Base-by-base conservation (phyloP, 805 yeast genomes). In the Candida takata region DNA sequence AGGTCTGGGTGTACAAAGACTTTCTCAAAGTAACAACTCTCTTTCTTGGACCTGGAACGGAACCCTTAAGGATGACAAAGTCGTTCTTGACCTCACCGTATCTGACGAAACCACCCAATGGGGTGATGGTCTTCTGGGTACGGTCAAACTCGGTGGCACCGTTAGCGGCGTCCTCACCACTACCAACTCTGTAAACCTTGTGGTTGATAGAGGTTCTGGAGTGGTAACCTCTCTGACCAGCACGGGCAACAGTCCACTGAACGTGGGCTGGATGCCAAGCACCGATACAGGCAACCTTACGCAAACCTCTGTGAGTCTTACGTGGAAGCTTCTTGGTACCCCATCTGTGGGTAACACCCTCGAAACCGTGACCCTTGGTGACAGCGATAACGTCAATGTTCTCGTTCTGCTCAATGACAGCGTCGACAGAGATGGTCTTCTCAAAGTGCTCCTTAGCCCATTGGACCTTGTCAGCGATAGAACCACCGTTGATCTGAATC, bases 251-350 rank as follows among this genome's bases (percentile, higher is more conserved):
- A 65, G 97, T 85, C 95, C 95, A 90, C 73, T 79, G 76, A 69
- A 92, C 99, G 80, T 87, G 95, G 77, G 95, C 82, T 72, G 99
- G 99, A 79, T 92, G 98, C 99, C 99, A 92, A 68, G 99, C 97
- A 82, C 99, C 99, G 65, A 92, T 92, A 86, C 99, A 92, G 67
- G 98, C 99, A 74, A 92, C 99, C 86, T 92, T 92, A 83, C 99
- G 87, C 70, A 90, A 78, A 90, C 99, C 99, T 84, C 97, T 88
- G 75, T 92, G 99, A 70, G 99, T 92, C 95, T 92, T 92, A 79
- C 99, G 87, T 75, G 99, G 98, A 60, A 92, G 79, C 81, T 84
- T 88, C 88, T 88, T 94, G 84, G 98, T 92, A 70, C 99, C 99
- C 97, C 97, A 92, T 85, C 99, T 86, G 87, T 88, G 96, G 78